Base-by-base conservation (phyloP, 371 early-diverging fungal genomes). In the Thermomucor indicae-seudaticae region DNA sequence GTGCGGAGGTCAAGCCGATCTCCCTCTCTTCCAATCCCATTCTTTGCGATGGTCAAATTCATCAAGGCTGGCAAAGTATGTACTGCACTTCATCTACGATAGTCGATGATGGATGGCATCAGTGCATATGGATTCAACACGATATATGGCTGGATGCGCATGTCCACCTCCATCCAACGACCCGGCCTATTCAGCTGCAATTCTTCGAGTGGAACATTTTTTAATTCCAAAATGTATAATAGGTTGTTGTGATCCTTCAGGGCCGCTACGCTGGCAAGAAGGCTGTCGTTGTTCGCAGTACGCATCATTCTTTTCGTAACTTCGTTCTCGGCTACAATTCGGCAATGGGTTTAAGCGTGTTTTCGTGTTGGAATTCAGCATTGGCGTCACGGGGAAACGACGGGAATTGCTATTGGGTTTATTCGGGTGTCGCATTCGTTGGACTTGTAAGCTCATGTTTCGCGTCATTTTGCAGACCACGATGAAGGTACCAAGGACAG, bases 211-310 rank as follows among this genome's bases (percentile, higher is more conserved):
- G n/a, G n/a, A n/a, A n/a, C n/a, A n/a, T n/a, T n/a, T n/a, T n/a
- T n/a, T n/a, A n/a, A n/a, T n/a, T n/a, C n/a, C n/a, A n/a, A n/a
- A n/a, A n/a, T n/a, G n/a, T n/a, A n/a, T n/a, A 32, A 19, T 64
- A 96, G 91, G 96, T 96, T 67, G 97, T 93, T 64, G 86, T 97
- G 59, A 79, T 97, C 73, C 91, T 96, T 57, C 90, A 93, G 69
- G 98, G 98, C 60, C 92, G 96, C 62, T 91, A 88, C 69, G 97
- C 98, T 76, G 98, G 98, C 63, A 94, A 93, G 85, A 97, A 97
- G 89, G 97, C 96, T 60, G 97, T 97, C 63, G 92, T 97, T 67
- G 90, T 97, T 72, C 94, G 95, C 81, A 90, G 87, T 87, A 79
- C 53, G 67, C 52, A 54, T 22, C 24, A 20, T 24, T 6, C n/a